A percentile compares a stretch with the other conserved stretches of the same genome.
phyloP scores from a whole-genome alignment of 2,329 filamentous ascomycete species.

The Aschersonia sp. region DNA sequence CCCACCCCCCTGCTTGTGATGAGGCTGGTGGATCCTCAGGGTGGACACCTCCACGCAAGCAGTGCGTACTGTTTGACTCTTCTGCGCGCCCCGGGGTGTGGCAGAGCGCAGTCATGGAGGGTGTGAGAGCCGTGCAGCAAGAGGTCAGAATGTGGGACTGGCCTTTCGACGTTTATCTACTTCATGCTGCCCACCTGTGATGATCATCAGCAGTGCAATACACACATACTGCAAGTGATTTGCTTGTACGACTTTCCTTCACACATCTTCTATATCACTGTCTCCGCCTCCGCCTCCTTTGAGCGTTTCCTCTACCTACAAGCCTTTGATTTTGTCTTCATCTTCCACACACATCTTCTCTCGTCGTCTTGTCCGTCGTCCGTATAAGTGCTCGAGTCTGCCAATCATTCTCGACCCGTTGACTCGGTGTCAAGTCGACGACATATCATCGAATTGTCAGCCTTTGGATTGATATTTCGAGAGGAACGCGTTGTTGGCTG shows the following conservation, averaged over 20 bases:
- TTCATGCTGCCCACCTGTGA: constrained; percentile 11
- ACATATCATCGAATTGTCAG: no score
- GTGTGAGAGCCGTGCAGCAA: neutral
- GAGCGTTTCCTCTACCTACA: no score
- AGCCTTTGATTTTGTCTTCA: no score
- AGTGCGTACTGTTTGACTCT: constrained; percentile 5
- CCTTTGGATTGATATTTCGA: no score
- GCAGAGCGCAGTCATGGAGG: neutral
- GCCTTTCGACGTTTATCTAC: constrained; percentile 10
- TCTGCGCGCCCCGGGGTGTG: constrained; percentile 1
- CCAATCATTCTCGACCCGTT: constrained; percentile 27
- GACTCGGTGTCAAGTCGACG: constrained; percentile 28
- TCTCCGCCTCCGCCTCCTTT: no score
- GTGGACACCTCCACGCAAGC: constrained; percentile 19
- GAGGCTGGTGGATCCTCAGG: constrained; percentile 13
- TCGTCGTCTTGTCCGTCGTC: no score
- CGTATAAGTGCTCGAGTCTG: no score
- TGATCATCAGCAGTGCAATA: constrained; percentile 2
- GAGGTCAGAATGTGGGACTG: constrained; percentile 2
- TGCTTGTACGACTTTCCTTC: constrained; percentile 16
- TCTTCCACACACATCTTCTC: no score
- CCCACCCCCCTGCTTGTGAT: constrained; percentile 8
- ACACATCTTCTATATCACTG: neutral
- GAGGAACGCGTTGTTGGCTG: no score
- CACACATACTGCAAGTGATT: constrained; percentile 10